Conservation (phyloP, 805 yeast species). For the Wickerhamomyces chaumierensis region DNA sequence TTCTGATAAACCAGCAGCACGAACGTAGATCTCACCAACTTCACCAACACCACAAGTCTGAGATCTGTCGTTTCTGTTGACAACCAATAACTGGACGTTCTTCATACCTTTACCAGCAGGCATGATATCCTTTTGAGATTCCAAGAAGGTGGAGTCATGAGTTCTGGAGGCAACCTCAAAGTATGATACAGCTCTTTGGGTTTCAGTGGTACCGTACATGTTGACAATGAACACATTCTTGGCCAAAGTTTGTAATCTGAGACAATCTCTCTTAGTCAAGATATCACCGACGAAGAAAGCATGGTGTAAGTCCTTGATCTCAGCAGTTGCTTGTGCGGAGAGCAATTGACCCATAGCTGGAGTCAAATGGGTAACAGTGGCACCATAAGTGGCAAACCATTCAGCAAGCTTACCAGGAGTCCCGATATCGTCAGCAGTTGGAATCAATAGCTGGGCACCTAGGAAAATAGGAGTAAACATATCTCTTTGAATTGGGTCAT, state of each 20-base stretch:
- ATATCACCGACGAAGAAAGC: conserved; percentile 99
- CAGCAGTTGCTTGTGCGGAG: conserved; percentile 88
- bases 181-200: conserved; percentile 95
- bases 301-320: conserved; percentile 78
- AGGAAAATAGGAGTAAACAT: conserved; percentile 95
- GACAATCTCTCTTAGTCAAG: conserved; percentile 92
- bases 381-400: conserved; percentile 89
- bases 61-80: conserved; percentile 77
- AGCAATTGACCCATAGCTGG: conserved; percentile 99
- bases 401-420: conserved; percentile 96
- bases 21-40: conserved; percentile 95
- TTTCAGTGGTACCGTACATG: conserved; percentile 99
- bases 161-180: conserved; percentile 74
- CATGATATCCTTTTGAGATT: conserved; percentile 84
- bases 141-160: conserved; percentile 61
- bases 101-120: conserved; percentile 98
- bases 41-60: conserved; percentile 98
- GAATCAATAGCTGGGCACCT: conserved; percentile 89
- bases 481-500: conserved; percentile 98
- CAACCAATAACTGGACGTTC: conserved; percentile 89
- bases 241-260: conserved; percentile 85
- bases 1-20: conserved; percentile 97
- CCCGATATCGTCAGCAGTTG: conserved; percentile 95
- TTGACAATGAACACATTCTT: conserved; percentile 83
- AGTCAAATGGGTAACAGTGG: conserved; percentile 94